Conservation (phyloP, 805 yeast species). For the Tetrapisispora nanseiensis region DNA sequence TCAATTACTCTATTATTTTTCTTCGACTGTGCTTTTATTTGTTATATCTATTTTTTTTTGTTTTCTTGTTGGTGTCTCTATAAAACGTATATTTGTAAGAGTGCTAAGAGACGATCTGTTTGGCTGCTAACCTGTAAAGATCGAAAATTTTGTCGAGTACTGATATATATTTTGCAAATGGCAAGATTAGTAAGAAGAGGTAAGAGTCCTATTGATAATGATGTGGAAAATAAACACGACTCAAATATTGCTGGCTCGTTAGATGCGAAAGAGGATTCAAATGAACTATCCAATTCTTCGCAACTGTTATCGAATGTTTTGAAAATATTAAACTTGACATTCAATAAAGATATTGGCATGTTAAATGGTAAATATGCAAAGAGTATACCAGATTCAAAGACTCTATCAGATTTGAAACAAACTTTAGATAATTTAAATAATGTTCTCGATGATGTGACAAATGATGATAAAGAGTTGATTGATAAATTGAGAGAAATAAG, state of each 20-base stretch:
- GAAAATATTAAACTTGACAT: conserved; percentile 41
- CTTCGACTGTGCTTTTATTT: no score
- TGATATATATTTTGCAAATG: conserved; percentile 6
- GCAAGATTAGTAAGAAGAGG: conserved; percentile 23
- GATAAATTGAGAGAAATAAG: conserved; percentile 11
- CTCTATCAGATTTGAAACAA: conserved; percentile 35
- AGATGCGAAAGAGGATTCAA: background rate
- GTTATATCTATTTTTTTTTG: no score
- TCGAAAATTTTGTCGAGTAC: no score
- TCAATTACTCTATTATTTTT: no score
- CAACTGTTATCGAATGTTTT: conserved; percentile 41
- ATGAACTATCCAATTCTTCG: no score
- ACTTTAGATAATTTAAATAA: conserved; percentile 25
- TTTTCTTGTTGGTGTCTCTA: no score
- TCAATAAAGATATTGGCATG: conserved; percentile 50
- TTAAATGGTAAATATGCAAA: conserved; percentile 49
- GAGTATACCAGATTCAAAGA: conserved; percentile 33
- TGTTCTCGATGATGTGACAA: conserved; percentile 8
- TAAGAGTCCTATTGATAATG: conserved; percentile 8
- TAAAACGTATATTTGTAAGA: no score
- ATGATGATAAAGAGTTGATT: conserved; percentile 15
- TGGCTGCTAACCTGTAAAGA: no score
- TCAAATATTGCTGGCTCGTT: background rate
- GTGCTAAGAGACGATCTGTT: no score
- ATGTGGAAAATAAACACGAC: background rate